A percentile compares a stretch with the other conserved stretches of the same genome.
Evolutionary conservation across 768 basidiomycete genomes (phyloP).

Genomic region (Solioccasus polychromus): DNA sequence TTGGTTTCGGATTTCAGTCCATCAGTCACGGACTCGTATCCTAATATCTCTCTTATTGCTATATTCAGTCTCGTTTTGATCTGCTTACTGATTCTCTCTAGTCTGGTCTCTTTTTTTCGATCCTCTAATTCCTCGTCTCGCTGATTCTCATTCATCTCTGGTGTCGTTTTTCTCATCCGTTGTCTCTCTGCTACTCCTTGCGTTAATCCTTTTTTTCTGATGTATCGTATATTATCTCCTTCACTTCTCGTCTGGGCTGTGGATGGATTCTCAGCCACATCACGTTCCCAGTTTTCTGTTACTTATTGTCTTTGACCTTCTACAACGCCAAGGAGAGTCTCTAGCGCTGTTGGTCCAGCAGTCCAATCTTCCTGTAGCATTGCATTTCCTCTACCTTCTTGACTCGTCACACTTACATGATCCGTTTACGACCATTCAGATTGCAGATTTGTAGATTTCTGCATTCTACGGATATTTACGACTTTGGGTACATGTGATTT

Average conservation of each 20-base stretch:
- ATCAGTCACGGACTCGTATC: slow-evolving; percentile 28
- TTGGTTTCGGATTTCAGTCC: slow-evolving; percentile 24
- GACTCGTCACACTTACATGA: slow-evolving; percentile 14
- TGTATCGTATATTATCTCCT: slow-evolving; percentile 32
- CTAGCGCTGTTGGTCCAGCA: slow-evolving; percentile 28
- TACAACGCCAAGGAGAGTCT: slow-evolving; percentile 33
- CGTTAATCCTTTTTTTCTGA: slow-evolving; percentile 25
- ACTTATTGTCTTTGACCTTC: slow-evolving; percentile 38
- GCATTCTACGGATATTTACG: slow-evolving; percentile 22
- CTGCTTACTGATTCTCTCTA: slow-evolving; percentile 17
- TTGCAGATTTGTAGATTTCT: slow-evolving; percentile 34
- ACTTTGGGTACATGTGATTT: slow-evolving; percentile 21
- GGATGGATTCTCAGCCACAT: slow-evolving; percentile 30
- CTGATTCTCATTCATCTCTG: slow-evolving; percentile 13
- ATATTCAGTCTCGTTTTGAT: slow-evolving; percentile 29
- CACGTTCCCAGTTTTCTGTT: slow-evolving; percentile 20
- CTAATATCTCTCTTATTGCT: slow-evolving; percentile 35
- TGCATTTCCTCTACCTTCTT: slow-evolving; percentile 24
- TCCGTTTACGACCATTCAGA: slow-evolving; percentile 8
- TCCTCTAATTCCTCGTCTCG: slow-evolving; percentile 9
- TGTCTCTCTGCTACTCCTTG: slow-evolving; percentile 31
- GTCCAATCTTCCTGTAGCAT: slow-evolving; percentile 34
- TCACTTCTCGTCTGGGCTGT: slow-evolving; percentile 26
- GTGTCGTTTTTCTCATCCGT: slow-evolving; percentile 12
- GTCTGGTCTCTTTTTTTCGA: slow-evolving; percentile 8